Conservation (phyloP, 352 stramenopile species). For the Aphanomyces stellatus region DNA sequence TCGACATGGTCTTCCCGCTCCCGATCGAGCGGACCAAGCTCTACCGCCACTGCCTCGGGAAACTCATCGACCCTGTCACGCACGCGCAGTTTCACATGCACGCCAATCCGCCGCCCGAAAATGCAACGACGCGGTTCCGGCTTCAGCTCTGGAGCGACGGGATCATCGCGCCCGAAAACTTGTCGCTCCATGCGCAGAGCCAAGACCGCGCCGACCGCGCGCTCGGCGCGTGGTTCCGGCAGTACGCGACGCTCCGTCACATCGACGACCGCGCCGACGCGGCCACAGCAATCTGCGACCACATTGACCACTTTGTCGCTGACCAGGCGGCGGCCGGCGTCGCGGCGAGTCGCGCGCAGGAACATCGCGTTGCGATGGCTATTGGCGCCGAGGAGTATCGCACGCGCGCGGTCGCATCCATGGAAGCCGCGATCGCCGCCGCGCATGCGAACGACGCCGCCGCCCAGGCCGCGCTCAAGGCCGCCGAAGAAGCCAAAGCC, state of each 20-base stretch:
- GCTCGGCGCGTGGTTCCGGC: not conserved
- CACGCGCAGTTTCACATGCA: constrained; percentile 39
- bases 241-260: not conserved
- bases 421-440: constrained; percentile 31
- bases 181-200: constrained; percentile 44
- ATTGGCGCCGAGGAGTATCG: constrained; percentile 31
- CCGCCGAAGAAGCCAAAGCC: constrained; percentile 59
- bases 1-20: constrained; percentile 67
- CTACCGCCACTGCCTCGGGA: constrained; percentile 51
- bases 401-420: constrained; percentile 25
- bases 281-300: constrained; percentile 15
- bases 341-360: too few species aligned
- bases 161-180: constrained; percentile 33
- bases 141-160: constrained; percentile 42
- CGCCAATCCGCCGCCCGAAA: constrained; percentile 32
- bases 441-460: constrained; percentile 33
- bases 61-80: constrained; percentile 42
- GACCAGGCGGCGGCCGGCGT: constrained; percentile 8
- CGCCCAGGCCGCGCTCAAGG: constrained; percentile 32
- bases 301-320: constrained; percentile 22
- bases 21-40: constrained; percentile 27
- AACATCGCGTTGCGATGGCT: not conserved
- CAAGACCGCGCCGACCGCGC: constrained; percentile 33
- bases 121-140: constrained; percentile 44
- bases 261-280: constrained; percentile 28